These are phyloP conservation scores for Aspergillus carlsbadensis DNA, from an alignment of 495 filamentous ascomycete species.

Conservation along the genomic window DNA sequence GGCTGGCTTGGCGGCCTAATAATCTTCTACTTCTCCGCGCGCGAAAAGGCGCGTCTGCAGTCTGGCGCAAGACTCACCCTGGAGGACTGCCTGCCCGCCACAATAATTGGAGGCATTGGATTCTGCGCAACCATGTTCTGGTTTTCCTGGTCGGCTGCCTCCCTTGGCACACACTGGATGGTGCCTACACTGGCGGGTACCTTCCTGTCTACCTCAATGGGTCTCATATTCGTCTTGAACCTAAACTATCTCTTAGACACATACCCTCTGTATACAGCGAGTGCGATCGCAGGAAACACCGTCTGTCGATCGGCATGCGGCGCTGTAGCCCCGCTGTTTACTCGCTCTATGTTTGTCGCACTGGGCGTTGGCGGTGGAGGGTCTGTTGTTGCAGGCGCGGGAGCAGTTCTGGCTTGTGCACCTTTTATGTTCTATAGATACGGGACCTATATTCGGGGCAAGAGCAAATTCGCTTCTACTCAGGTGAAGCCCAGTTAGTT, in stretches of 20 bases:
- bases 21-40: neutral
- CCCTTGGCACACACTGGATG: neutral
- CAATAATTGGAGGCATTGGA: neutral
- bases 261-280: conserved; percentile 31
- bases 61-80: neutral
- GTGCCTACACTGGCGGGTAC: neutral
- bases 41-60: neutral
- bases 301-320: conserved; percentile 29
- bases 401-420: neutral
- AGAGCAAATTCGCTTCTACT: neutral
- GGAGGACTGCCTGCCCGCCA: neutral
- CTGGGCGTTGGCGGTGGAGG: conserved; percentile 29
- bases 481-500: no score
- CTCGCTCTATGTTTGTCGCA: conserved; percentile 30
- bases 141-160: neutral
- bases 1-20: neutral
- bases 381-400: neutral
- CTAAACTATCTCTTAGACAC: conserved; percentile 30
- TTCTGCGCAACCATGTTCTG: neutral
- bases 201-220: neutral
- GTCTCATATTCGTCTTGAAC: neutral
- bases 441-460: neutral
- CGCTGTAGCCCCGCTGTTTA: conserved; percentile 32
- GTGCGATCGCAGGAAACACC: conserved; percentile 31
- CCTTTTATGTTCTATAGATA: neutral